Evolutionary conservation across 2,329 filamentous ascomycete genomes (phyloP), one percentile per base, ranked within the genome.

Genomic region (Alternaria tenuissima): DNA sequence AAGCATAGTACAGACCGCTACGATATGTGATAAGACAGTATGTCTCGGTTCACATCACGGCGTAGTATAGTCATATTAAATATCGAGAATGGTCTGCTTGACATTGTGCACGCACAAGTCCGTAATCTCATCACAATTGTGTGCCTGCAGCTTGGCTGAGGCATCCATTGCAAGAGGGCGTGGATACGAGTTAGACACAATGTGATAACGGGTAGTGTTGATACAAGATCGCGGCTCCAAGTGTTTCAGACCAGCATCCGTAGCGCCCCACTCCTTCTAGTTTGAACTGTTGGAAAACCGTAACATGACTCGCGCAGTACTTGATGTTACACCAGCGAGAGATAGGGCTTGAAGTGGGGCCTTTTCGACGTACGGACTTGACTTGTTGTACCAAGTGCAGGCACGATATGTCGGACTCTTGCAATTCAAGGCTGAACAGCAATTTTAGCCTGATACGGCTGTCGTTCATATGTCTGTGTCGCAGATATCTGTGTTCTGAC

Each of bases 1-100:
- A 60, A 65, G 55, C 67, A 76, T 51, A 66, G 68, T 41, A 71
- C 69, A 7, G 75, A 78, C 60, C 62, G 75, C 36, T 78, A 78
- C 52, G 73, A 76, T 44, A 61, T 70, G 20, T 46, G 52, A 55
- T 18, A 18, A 34, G 38, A 32, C 34, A 30, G 22, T 14, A 41
- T 30, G 22, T 49, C 32, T 52, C 20, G n/a, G 12, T 30, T 34
- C 1, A 34, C 16, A 28, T 18, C 26, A 39, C 12, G 8, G 7
- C 3, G n/a, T 41, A 36, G 20, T 16, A 52, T 32, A 52, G 24
- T n/a, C 41, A 22, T 12, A 49, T 26, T 18, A 14, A 26, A 49
- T 12, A 18, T 38, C 46, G 32, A 36, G 24, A 36, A 14, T 24
- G 30, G 20, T 36, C 20, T 49, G 46, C 46, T 41, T 52, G 49